Conservation (phyloP, 192 early-diverging fungal species). For the Funneliformis mosseae region DNA sequence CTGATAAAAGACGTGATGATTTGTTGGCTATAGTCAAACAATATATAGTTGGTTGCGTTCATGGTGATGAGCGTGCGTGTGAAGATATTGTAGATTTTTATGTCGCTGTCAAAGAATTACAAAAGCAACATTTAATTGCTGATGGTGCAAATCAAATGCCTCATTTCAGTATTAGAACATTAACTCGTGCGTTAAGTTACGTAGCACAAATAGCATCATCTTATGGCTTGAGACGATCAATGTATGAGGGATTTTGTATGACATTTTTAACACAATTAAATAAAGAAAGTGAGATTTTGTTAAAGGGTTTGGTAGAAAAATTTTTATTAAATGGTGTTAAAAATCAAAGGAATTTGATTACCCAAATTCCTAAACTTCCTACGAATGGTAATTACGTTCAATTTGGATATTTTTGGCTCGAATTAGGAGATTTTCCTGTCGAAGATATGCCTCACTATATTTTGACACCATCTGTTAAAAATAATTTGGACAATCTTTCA, state of each 20-base stretch:
- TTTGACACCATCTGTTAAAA: constrained; percentile 82
- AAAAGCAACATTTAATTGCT: constrained; percentile 70
- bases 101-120: constrained; percentile 67
- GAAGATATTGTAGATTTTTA: constrained; percentile 84
- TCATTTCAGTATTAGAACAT: constrained; percentile 91
- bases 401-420: constrained; percentile 89
- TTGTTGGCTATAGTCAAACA: constrained; percentile 77
- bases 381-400: constrained; percentile 55
- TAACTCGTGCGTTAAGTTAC: constrained; percentile 87
- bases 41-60: constrained; percentile 67
- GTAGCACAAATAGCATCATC: constrained; percentile 65
- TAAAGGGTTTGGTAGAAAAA: constrained; percentile 59
- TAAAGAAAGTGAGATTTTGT: constrained; percentile 60
- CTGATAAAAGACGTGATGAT: constrained; percentile 81
- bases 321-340: constrained; percentile 61
- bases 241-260: constrained; percentile 95
- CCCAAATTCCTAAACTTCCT: constrained; percentile 63
- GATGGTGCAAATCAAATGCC: constrained; percentile 89
- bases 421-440: constrained; percentile 47
- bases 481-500: constrained; percentile 84
- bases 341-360: constrained; percentile 56
- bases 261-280: constrained; percentile 92
- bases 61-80: constrained; percentile 61
- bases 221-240: constrained; percentile 80
- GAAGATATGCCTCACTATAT: constrained; percentile 67